Evolutionary conservation across 2,329 filamentous ascomycete species (phyloP).

Genomic region (Diaporthe citri): DNA sequence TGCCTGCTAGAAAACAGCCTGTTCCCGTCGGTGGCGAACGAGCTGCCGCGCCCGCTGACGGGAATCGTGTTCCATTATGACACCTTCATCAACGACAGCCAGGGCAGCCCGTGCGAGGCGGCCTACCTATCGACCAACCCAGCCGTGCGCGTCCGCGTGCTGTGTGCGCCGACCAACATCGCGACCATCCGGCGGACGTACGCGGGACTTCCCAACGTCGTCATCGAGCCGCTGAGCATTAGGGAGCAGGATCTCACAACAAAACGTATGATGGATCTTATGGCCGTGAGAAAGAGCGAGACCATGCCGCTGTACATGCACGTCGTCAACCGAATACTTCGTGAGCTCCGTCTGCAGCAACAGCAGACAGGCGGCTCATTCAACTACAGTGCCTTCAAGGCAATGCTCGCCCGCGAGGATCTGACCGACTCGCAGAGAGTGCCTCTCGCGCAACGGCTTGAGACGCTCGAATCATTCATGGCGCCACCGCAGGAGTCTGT

Average conservation of each 20-base stretch:
- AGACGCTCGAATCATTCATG: constrained; percentile 75
- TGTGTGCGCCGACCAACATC: constrained; percentile 68
- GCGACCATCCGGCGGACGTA: constrained; percentile 57
- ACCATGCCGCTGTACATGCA: constrained; percentile 69
- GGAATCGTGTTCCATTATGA: constrained; percentile 77
- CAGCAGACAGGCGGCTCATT: constrained; percentile 55
- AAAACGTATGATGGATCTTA: constrained; percentile 69
- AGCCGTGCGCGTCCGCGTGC: constrained; percentile 61
- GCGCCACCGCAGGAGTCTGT: constrained; percentile 43
- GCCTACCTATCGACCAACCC: constrained; percentile 63
- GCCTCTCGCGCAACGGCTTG: constrained; percentile 71
- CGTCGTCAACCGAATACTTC: constrained; percentile 66
- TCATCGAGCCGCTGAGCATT: constrained; percentile 60
- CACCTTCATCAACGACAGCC: constrained; percentile 61
- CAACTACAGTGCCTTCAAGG: constrained; percentile 63
- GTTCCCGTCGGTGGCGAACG: constrained; percentile 57
- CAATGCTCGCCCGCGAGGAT: constrained; percentile 49
- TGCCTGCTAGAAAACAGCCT: constrained; percentile 71
- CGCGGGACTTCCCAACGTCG: constrained; percentile 55
- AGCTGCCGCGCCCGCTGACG: constrained; percentile 64
- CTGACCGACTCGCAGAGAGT: constrained; percentile 63
- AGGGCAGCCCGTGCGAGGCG: constrained; percentile 69
- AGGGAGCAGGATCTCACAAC: constrained; percentile 60
- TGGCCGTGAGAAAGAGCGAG: constrained; percentile 61
- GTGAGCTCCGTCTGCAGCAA: constrained; percentile 64